Evolutionary conservation across 1,139 yeast genomes (phyloP), one percentile per base, ranked within the genome.

Genomic region (Debaryomyces robertsiae): DNA sequence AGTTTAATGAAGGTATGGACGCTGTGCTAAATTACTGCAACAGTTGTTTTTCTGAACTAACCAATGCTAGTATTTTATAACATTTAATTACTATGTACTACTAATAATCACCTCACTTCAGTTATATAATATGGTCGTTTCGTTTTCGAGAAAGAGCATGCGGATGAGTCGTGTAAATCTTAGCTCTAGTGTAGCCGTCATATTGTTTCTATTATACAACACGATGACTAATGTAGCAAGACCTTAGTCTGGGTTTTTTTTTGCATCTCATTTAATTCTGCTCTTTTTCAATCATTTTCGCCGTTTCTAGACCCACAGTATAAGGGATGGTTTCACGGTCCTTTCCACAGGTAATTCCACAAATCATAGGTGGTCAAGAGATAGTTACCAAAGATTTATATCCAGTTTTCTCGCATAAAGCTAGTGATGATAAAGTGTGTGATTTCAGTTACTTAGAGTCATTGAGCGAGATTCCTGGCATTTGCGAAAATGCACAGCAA

Each of bases 1-100:
- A 45, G 6, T 13, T 57, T 14, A 46, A 41, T 1, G 44, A 52
- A 11, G 73, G 73, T 1, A 36, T 61, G 6, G 46, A 50, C 3
- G 36, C 50, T 1, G 42, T 69, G 9, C 25, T 55, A 10, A 55
- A 50, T 1, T 69, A 60, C 42, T 70, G 76, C 44, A 41, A 44
- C 1, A 56, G 55, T 22, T 69, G 75, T 46, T 37, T 46, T 6
- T 36, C 35, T 6, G 53, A 57, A 24, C 41, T 50, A 36, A 40
- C 38, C 7, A 29, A 29, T 30, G 31, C 9, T n/a, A 37, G 13
- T 39, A 31, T 22, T 11, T 19, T 30, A 13, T 28, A 9, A 25
- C 7, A 5, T 19, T 19, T 19, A 19, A 6, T 19, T 19, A 19
- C 22, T 19, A 19, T 19, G 22, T 19, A 19, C 7, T 6, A 27